phyloP scores from a whole-genome alignment of 768 basidiomycete species.

The Lentinula lateritia region DNA sequence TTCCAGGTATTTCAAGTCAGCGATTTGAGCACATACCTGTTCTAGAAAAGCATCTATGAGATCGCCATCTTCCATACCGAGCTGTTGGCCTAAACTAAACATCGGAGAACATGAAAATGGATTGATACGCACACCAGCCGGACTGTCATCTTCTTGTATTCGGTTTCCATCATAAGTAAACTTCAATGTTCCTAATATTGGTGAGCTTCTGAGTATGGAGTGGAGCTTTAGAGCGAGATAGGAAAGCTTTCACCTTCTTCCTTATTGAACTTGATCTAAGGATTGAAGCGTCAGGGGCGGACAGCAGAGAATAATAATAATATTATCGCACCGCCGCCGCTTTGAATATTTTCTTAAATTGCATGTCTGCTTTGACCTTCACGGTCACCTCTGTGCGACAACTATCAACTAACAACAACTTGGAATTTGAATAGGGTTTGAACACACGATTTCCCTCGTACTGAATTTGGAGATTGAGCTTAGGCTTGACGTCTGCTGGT shows the following conservation, averaged over 20 bases:
- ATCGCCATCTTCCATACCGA: slow-evolving; percentile 59
- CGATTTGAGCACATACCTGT: slow-evolving; percentile 23
- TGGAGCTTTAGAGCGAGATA: background rate
- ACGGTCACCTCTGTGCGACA: slow-evolving; percentile 49
- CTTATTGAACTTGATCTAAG: slow-evolving; percentile 54
- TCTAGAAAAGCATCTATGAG: slow-evolving; percentile 53
- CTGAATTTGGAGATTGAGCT: slow-evolving; percentile 54
- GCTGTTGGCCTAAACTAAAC: slow-evolving; percentile 23
- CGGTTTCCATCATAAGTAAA: slow-evolving; percentile 55
- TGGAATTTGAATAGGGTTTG: background rate
- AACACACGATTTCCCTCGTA: slow-evolving; percentile 51
- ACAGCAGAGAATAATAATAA: background rate
- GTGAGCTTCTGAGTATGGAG: background rate
- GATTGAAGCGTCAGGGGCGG: background rate
- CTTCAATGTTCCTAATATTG: slow-evolving; percentile 50
- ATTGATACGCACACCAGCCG: slow-evolving; percentile 37
- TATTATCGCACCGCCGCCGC: slow-evolving; percentile 53
- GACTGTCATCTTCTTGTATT: slow-evolving; percentile 43
- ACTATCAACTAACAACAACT: background rate
- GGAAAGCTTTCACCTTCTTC: slow-evolving; percentile 37
- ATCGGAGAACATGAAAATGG: background rate
- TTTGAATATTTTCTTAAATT: slow-evolving; percentile 62
- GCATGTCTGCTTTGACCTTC: slow-evolving; percentile 59
- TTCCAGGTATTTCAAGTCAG: background rate
- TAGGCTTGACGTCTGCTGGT: slow-evolving; percentile 56